phyloP scores from a whole-genome alignment of 495 filamentous ascomycete species.

The Achaetomiella virescens region DNA sequence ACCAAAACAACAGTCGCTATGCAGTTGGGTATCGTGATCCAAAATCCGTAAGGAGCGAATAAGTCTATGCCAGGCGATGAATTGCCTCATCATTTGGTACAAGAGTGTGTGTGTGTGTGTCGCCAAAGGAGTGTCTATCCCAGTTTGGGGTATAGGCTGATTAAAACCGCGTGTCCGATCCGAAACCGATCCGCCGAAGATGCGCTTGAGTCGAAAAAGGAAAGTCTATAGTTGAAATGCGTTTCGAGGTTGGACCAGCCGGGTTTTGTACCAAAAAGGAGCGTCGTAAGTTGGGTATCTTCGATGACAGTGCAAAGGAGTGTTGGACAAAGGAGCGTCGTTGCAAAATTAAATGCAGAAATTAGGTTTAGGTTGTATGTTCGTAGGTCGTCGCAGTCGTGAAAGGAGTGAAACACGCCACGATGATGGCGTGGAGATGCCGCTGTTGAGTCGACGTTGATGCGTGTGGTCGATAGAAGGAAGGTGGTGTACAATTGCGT shows the following conservation, averaged over 20 bases:
- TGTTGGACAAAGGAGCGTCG: slow-evolving; percentile 37
- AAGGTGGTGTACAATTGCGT: slow-evolving; percentile 45
- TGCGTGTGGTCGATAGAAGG: slow-evolving; percentile 38
- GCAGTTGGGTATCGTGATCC: slow-evolving; percentile 44
- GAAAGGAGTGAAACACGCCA: slow-evolving; percentile 28
- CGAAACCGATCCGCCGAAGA: neutral
- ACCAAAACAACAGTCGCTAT: slow-evolving; percentile 46
- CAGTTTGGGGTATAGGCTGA: slow-evolving; percentile 17
- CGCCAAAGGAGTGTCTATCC: slow-evolving; percentile 36
- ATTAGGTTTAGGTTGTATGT: neutral
- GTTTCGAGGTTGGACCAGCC: slow-evolving; percentile 30
- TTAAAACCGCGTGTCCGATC: slow-evolving; percentile 12
- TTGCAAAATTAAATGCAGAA: slow-evolving; percentile 15
- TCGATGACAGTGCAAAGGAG: slow-evolving; percentile 13
- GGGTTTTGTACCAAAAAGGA: slow-evolving; percentile 34
- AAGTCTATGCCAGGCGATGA: slow-evolving; percentile 28
- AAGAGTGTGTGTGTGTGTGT: slow-evolving; percentile 7
- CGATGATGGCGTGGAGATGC: slow-evolving; percentile 27
- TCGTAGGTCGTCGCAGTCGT: slow-evolving; percentile 38
- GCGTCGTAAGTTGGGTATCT: slow-evolving; percentile 39
- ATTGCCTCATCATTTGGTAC: slow-evolving; percentile 17
- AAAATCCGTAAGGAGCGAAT: slow-evolving; percentile 31
- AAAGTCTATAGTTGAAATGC: slow-evolving; percentile 39
- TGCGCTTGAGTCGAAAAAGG: slow-evolving; percentile 33
- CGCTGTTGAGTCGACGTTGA: slow-evolving; percentile 22